Base-by-base conservation (phyloP, 768 basidiomycete genomes). In the Auricularia sp. region DNA sequence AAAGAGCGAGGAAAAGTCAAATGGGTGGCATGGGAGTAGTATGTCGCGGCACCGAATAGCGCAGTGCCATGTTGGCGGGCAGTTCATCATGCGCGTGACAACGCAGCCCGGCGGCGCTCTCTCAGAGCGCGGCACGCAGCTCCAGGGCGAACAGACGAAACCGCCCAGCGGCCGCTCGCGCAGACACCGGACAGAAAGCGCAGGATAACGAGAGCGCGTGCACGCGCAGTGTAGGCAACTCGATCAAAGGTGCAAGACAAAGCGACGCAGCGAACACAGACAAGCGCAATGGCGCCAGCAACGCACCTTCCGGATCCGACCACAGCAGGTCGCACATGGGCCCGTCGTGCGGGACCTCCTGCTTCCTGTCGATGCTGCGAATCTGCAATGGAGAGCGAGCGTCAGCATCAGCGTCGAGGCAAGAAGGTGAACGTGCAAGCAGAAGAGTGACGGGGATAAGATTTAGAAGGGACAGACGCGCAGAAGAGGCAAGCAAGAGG, bases 271-370 rank as follows among this genome's bases (percentile, higher is more conserved):
- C 29, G 29, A 29, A 29, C 29, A 29, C 29, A 29, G 29, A 29
- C 29, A 29, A 29, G 29, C 29, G 29, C 29, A 29, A 29, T 2
- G 29, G 29, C 29, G 29, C 29, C 58, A 60, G 39, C 61, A 69
- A 72, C 82, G 68, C 64, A 94, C 94, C 95, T 74, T 98, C 96
- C 56, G 96, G 96, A 79, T 98, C 96, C 65, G 95, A 97, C 96
- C 96, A 98, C n/a, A 98, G 80, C 2, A 98, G 79, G 76, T 98
- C 96, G 72, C 96, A 98, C 96, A 98, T 98, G 7, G 94, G 87
- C 12, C 96, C 96, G 72, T 98, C 96, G 74, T 98, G 96, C 34
- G 96, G 96, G 29, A 98, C 96, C 73, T 98, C 96, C 74, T 96
- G 93, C 74, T 95, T 94, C 39, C 96, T 78, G 78, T 98, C 95